Percentiles rank a stretch among this genome's conserved stretches.
Evolutionary conservation across 2,329 filamentous ascomycete species (phyloP).

Genomic region (Chaetothyriales sp.): DNA sequence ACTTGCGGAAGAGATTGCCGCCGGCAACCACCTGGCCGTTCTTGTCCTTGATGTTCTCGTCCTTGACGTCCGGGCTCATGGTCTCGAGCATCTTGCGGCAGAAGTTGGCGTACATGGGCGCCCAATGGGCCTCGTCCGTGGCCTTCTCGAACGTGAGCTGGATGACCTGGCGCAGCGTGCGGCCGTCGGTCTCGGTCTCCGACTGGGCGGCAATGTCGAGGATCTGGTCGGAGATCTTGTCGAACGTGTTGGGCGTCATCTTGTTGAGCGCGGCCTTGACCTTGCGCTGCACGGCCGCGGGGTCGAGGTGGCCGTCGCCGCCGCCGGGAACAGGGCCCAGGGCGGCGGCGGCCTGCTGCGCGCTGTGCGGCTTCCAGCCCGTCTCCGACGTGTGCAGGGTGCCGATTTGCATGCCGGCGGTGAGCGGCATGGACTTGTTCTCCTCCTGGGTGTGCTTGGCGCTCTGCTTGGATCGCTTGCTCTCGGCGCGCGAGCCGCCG

Average conservation of each 20-base stretch:
- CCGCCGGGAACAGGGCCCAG: conserved; percentile 34
- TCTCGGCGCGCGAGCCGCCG: conserved; percentile 29
- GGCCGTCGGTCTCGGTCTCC: conserved; percentile 86
- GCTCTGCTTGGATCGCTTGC: conserved; percentile 37
- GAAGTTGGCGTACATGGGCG: conserved; percentile 97
- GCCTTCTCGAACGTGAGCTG: conserved; percentile 99
- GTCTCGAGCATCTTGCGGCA: conserved; percentile 92
- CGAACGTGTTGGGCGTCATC: conserved; percentile 99
- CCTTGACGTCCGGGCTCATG: conserved; percentile 88
- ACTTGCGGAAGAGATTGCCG: conserved; percentile 93
- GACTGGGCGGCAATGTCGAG: conserved; percentile 85
- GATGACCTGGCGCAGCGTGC: conserved; percentile 92
- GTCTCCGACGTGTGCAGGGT: conserved; percentile 56
- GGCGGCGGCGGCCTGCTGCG: conserved; percentile 35
- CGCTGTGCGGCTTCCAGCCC: conserved; percentile 80
- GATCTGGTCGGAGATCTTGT: conserved; percentile 87
- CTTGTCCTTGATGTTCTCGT: conserved; percentile 90
- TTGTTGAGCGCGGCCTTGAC: conserved; percentile 98
- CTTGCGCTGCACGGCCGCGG: conserved; percentile 92
- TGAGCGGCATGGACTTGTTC: conserved; percentile 84
- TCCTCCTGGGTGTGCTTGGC: conserved; percentile 52
- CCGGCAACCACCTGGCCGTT: conserved; percentile 76
- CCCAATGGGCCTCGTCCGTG: conserved; percentile 96
- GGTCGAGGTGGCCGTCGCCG: conserved; percentile 55
- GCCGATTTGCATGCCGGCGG: conserved; percentile 67